Evolutionary conservation across 306 rosid genomes (phyloP), one percentile per base, ranked within the genome.

Genomic region (Nissolia schottii): DNA sequence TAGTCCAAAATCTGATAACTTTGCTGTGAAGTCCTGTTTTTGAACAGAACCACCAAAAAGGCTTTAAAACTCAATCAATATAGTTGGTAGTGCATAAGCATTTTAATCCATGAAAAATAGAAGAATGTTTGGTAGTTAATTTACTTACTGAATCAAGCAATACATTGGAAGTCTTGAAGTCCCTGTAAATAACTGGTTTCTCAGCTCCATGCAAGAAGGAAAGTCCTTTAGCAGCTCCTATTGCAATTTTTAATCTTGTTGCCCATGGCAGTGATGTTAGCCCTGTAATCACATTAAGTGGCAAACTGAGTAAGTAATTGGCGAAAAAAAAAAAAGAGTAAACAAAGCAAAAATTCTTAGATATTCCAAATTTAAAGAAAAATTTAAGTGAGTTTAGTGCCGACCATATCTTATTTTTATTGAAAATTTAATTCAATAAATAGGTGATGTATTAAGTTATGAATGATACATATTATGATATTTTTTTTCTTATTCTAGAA

Each of bases 111-210:
- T 67, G 32, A 43, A 18, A 43, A 34, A 41, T 34, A 27, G 5
- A 65, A 45, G 0, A 48, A n/a, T n/a, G 55, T 2, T 40, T 14
- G 28, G 46, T 28, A 53, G 27, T 6, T 71, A 31, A 32, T 7
- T n/a, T 15, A 70, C 85, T 0, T 66, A 94, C 99, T 4, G 97
- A 91, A 81, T 94, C 99, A 73, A 94, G 84, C 82, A 91, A 81
- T 68, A 94, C 90, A 76, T 94, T 94, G 37, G 99, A 94, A 67
- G 97, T 91, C 79, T 94, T 94, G 80, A 94, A 91, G 83, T 94
- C 99, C 12, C 97, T 76, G 74, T 94, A 94, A 34, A 94, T 94
- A 81, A 94, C 99, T 14, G 99, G 96, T 54, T 88, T 89, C 81
- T 91, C 95, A 41, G 95, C 95, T 13, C 91, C 96, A 69, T 94